phyloP scores from a whole-genome alignment of 805 yeast species.

The Debaryomyces maramus region DNA sequence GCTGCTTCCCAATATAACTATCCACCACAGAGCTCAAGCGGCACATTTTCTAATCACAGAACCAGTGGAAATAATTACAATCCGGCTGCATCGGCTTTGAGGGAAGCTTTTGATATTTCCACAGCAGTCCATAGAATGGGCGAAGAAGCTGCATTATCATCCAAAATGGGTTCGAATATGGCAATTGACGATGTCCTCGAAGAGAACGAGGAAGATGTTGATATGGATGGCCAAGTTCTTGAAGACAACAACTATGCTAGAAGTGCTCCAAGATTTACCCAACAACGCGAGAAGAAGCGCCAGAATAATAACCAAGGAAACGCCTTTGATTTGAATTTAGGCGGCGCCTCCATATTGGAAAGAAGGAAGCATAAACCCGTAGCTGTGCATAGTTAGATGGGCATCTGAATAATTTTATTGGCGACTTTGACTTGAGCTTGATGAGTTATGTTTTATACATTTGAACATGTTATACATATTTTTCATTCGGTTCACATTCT shows the following conservation, averaged over 20 bases:
- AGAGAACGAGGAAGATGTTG: constrained; percentile 25
- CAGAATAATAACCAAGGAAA: neutral
- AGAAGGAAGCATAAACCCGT: constrained; percentile 34
- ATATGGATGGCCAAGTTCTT: constrained; percentile 13
- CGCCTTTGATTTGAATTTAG: constrained; percentile 46
- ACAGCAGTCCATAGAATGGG: constrained; percentile 84
- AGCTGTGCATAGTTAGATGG: too few species aligned
- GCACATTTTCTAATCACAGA: neutral
- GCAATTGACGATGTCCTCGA: constrained; percentile 35
- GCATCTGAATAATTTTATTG: too few species aligned
- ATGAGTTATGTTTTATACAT: too few species aligned
- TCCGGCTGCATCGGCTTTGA: constrained; percentile 77
- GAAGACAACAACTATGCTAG: neutral
- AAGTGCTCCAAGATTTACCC: constrained; percentile 10
- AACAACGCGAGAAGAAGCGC: constrained; percentile 3
- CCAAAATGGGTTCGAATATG: constrained; percentile 13
- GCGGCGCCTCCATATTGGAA: constrained; percentile 54
- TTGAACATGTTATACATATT: too few species aligned
- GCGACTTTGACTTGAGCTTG: too few species aligned
- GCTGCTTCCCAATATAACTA: too few species aligned
- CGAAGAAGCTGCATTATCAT: constrained; percentile 52
- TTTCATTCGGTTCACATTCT: too few species aligned
- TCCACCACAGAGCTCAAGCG: constrained; percentile 3
- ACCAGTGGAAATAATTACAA: constrained; percentile 37
- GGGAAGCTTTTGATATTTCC: constrained; percentile 84